Evolutionary conservation across 1,284 basidiomycete genomes (phyloP), one percentile per base, ranked within the genome.

Genomic region (Boletellus dicymbophilus): DNA sequence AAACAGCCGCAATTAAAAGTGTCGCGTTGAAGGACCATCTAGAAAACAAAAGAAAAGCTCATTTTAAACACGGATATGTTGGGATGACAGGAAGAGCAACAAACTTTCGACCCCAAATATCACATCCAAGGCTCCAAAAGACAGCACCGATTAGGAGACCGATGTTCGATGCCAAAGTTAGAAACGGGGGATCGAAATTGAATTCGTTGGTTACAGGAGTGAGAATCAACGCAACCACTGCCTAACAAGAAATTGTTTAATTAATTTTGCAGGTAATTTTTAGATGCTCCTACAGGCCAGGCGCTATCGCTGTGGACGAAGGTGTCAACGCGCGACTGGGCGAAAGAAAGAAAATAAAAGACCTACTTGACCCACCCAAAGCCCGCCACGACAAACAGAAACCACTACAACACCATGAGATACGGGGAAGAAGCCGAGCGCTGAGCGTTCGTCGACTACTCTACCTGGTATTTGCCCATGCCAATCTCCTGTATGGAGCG

Each of bases 1-100:
- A 90, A 4, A 86, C 67, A 1, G 83, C 84, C 0, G 81, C 77
- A 52, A 92, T 83, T 31, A 89, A 68, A 28, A 90, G 75, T 0
- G 88, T 90, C 28, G 86, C 62, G 63, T 90, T 90, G 72, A 91
- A 90, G n/a, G n/a, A 80, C 72, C 81, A 80, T 53, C 81, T 82
- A 43, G 47, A 45, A 4, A n/a, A 27, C 31, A 33, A n/a, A n/a
- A n/a, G n/a, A n/a, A n/a, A n/a, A n/a, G n/a, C n/a, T n/a, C n/a
- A n/a, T n/a, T n/a, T n/a, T n/a, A n/a, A n/a, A n/a, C n/a, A n/a
- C 6, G 10, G 31, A 33, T 33, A n/a, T 33, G 37, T 8, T 26
- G 46, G 28, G 16, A 20, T 16, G 6, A 8, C 16, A 46, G 4
- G 12, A 25, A 20, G 48, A 21, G 30, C 30, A 33, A 59, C 72